These are phyloP conservation scores for Plasmodium knowlesi DNA, from an alignment of 169 alveolate genomes.

Conservation along the genomic window DNA sequence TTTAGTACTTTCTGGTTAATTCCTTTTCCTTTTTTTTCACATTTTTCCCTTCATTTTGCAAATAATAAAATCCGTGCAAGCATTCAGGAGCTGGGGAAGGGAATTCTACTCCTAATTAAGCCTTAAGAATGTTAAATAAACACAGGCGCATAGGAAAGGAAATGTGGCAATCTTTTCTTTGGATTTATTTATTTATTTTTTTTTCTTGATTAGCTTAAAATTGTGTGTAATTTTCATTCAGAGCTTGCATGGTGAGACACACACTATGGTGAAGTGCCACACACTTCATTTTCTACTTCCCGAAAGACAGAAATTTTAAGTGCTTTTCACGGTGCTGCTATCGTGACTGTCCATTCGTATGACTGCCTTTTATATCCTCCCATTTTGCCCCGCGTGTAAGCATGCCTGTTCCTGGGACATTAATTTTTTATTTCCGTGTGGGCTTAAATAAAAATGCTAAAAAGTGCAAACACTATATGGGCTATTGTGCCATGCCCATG, in stretches of 20 bases:
- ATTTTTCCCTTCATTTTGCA: neutral
- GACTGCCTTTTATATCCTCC: neutral
- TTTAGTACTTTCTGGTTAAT: slow-evolving; percentile 44
- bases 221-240: slow-evolving; percentile 31
- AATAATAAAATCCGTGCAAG: neutral
- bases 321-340: neutral
- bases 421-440: neutral
- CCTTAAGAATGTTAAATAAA: slow-evolving; percentile 5
- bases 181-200: neutral
- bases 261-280: neutral
- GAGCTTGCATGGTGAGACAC: neutral
- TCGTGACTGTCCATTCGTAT: neutral
- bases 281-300: neutral
- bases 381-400: neutral
- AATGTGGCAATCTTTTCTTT: neutral
- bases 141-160: neutral
- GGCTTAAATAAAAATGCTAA: slow-evolving; percentile 24
- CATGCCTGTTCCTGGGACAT: neutral
- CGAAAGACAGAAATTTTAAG: slow-evolving; percentile 28
- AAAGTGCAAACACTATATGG: slow-evolving; percentile 10
- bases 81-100: neutral
- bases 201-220: neutral
- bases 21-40: slow-evolving; percentile 14
- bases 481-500: neutral
- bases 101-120: slow-evolving; percentile 6